These are phyloP conservation scores for Linum tenue DNA, from an alignment of 345 rosid species.

Conservation along the genomic window DNA sequence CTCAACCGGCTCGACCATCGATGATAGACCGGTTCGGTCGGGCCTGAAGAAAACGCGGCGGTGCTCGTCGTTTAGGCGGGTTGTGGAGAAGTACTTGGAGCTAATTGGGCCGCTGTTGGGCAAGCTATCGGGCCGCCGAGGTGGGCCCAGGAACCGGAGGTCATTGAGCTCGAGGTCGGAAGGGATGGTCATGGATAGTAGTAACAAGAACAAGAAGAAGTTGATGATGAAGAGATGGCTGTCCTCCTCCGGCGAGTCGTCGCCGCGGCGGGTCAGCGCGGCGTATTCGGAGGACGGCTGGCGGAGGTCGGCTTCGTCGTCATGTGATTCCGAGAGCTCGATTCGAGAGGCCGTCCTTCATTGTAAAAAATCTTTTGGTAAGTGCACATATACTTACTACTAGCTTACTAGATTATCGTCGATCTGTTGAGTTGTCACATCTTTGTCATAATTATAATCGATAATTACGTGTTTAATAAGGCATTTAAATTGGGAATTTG, in stretches of 20 bases:
- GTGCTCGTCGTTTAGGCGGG: conserved; percentile 33
- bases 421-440: too few species aligned
- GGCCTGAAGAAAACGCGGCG: conserved; percentile 17
- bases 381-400: background rate
- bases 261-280: conserved; percentile 62
- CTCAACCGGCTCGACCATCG: background rate
- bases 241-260: conserved; percentile 42
- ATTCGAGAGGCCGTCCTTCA: conserved; percentile 92
- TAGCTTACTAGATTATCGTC: too few species aligned
- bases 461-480: too few species aligned
- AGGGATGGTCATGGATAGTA: background rate
- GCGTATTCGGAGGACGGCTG: conserved; percentile 53
- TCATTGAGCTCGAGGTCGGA: conserved; percentile 25
- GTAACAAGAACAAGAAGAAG: conserved; percentile 21
- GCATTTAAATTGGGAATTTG: too few species aligned
- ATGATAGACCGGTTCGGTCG: background rate
- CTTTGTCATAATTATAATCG: too few species aligned
- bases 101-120: conserved; percentile 56
- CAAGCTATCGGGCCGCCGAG: background rate
- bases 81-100: conserved; percentile 57
- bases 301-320: conserved; percentile 28
- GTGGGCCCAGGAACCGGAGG: conserved; percentile 30
- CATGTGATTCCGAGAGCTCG: conserved; percentile 84
- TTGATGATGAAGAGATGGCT: conserved; percentile 33
- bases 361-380: conserved; percentile 86